Conservation (phyloP, 2,329 filamentous ascomycete genomes). For the Zymoseptoria pseudotritici region DNA sequence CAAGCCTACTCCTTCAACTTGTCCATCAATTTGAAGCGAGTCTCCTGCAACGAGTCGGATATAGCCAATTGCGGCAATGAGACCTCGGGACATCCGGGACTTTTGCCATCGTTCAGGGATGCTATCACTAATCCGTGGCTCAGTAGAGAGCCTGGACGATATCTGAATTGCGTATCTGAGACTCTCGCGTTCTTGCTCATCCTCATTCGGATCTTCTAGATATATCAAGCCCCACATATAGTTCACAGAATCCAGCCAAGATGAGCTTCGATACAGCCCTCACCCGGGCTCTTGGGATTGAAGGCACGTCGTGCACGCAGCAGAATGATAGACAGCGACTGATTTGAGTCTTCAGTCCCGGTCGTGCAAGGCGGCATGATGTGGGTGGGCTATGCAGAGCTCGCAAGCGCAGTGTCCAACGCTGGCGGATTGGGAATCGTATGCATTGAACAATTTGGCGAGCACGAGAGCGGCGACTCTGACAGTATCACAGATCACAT, state of each 20-base stretch:
- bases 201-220: too few species aligned
- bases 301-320: slow-evolving; percentile 25
- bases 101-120: not conserved
- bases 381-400: slow-evolving; percentile 71
- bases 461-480: not conserved
- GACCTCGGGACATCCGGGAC: not conserved
- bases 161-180: too few species aligned
- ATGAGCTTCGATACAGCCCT: slow-evolving; percentile 59
- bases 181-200: too few species aligned
- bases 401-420: slow-evolving; percentile 66
- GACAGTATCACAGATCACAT: slow-evolving; percentile 47
- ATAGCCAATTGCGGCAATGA: not conserved
- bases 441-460: not conserved
- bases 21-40: not conserved
- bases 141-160: not conserved
- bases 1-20: not conserved
- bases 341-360: slow-evolving; percentile 49
- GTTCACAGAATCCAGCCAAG: too few species aligned
- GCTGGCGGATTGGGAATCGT: slow-evolving; percentile 69
- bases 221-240: too few species aligned
- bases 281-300: slow-evolving; percentile 52
- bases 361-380: slow-evolving; percentile 81
- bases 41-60: not conserved
- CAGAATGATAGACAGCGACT: slow-evolving; percentile 25
- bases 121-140: not conserved